Evolutionary conservation across 2,329 filamentous ascomycete genomes (phyloP), one percentile per base, ranked within the genome.

Genomic region (Phialemonium atrogriseum): DNA sequence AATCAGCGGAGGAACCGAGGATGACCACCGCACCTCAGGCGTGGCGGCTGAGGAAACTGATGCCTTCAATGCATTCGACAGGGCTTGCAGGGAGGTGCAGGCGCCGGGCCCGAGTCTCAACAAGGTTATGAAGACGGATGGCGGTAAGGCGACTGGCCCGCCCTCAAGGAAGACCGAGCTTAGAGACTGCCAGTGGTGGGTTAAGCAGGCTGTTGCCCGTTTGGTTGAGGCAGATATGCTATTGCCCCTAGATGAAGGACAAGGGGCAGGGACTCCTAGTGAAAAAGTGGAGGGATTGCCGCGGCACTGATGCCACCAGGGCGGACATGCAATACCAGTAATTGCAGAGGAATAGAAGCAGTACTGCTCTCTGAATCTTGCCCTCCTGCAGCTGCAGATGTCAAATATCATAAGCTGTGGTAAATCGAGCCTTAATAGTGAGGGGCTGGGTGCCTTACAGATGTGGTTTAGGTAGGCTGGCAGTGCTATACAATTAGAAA

Each of bases 41-140:
- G 28, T 19, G n/a, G 21, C 24, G 5, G n/a, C n/a, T n/a, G 16
- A 10, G 11, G 25, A 32, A 3, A 12, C 31, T 19, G 5, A 21
- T 7, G 28, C 27, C 21, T 4, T 39, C 15, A 43, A 39, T 21
- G 32, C 24, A 17, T 36, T 43, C 29, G 38, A 43, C 9, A 28
- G 33, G n/a, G 36, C 34, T 13, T 43, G 41, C 24, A 37, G 34
- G 23, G 32, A 41, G 26, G 33, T 43, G 7, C 34, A 37, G 18
- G 38, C 36, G 20, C 41, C 41, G 17, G 41, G 36, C n/a, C 39
- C 41, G 11, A 39, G 41, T 28, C 36, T 43, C 5, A 43, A 43
- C 24, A 41, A 35, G 25, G 39, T 43, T 11, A 29, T 29, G 18
- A 33, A 19, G 19, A 15, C 12, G 25, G 30, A 29, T 27, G 15